Percentiles rank a stretch among this genome's conserved stretches.
These are phyloP conservation scores for Chaetomium olivaceum DNA, from an alignment of 2,329 filamentous ascomycete species.

Conservation along the genomic window DNA sequence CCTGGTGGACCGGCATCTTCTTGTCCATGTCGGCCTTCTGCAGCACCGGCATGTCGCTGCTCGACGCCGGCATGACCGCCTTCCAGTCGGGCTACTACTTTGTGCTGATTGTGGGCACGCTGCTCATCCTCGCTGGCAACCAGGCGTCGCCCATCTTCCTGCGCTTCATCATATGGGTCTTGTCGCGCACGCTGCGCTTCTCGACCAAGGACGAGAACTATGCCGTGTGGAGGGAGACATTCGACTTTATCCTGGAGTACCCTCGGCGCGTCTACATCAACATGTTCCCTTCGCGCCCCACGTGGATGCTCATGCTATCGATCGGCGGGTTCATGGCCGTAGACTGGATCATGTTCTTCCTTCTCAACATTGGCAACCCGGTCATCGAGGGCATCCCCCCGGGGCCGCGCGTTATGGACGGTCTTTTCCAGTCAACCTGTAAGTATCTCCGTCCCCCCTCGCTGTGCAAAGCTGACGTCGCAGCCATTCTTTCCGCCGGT, in stretches of 20 bases:
- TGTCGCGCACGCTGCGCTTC: constrained; percentile 45
- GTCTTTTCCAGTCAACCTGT: constrained; percentile 64
- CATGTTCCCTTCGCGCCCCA: constrained; percentile 63
- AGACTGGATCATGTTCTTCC: constrained; percentile 66
- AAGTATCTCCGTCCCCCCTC: constrained; percentile 29
- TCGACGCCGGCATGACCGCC: constrained; percentile 65
- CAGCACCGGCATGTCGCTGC: constrained; percentile 67
- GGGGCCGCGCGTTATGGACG: constrained; percentile 60
- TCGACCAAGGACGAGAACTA: constrained; percentile 43
- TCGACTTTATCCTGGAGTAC: constrained; percentile 57
- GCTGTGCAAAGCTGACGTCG: neutral
- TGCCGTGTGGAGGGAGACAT: constrained; percentile 49
- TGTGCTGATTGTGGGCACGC: constrained; percentile 53
- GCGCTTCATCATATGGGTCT: constrained; percentile 58
- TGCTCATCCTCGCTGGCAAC: constrained; percentile 64
- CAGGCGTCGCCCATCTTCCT: constrained; percentile 66
- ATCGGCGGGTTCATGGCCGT: constrained; percentile 60
- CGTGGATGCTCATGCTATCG: constrained; percentile 65
- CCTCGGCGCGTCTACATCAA: constrained; percentile 62
- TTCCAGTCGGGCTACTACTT: constrained; percentile 54
- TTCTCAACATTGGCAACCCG: constrained; percentile 64
- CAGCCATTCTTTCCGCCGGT: constrained; percentile 63
- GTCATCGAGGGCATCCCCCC: constrained; percentile 54
- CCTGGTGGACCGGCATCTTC: constrained; percentile 70
- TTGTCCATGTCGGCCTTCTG: constrained; percentile 69